Conservation (phyloP, 139 green algal species). For the Micromonas commoda region DNA sequence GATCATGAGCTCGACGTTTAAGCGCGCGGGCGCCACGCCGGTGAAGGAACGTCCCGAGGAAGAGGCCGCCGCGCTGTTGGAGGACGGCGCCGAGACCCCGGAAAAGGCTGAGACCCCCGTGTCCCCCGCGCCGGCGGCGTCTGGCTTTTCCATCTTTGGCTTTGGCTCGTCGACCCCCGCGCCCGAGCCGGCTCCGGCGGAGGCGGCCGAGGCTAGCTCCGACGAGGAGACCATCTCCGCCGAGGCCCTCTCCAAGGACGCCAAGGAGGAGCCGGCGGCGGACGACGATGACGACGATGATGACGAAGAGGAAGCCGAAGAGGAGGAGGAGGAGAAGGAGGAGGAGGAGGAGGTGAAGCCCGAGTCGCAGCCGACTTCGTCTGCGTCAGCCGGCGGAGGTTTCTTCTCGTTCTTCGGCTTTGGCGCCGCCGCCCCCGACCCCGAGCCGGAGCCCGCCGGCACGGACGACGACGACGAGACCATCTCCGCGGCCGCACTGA, state of each 20-base stretch:
- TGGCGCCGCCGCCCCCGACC: no score
- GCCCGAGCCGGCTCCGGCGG: neutral
- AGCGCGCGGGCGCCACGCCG: no score
- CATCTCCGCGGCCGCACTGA: no score
- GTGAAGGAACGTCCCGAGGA: no score
- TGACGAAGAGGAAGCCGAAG: neutral
- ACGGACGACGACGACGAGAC: no score
- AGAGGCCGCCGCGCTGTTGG: no score
- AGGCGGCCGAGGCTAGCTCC: neutral
- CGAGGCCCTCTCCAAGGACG: neutral
- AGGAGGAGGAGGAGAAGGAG: neutral
- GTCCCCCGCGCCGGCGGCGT: neutral
- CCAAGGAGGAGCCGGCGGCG: neutral
- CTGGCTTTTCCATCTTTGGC: neutral
- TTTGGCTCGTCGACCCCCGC: neutral
- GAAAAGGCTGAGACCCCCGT: constrained; percentile 9
- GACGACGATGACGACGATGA: neutral
- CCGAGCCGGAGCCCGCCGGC: no score
- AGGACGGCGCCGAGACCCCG: neutral
- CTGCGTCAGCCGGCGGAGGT: no score
- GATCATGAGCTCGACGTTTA: no score
- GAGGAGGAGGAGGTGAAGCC: neutral
- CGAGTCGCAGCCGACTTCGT: no score
- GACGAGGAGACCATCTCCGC: neutral
- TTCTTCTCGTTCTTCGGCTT: no score